Conservation (phyloP, 352 stramenopile genomes). For the Lagenidium sp. region DNA sequence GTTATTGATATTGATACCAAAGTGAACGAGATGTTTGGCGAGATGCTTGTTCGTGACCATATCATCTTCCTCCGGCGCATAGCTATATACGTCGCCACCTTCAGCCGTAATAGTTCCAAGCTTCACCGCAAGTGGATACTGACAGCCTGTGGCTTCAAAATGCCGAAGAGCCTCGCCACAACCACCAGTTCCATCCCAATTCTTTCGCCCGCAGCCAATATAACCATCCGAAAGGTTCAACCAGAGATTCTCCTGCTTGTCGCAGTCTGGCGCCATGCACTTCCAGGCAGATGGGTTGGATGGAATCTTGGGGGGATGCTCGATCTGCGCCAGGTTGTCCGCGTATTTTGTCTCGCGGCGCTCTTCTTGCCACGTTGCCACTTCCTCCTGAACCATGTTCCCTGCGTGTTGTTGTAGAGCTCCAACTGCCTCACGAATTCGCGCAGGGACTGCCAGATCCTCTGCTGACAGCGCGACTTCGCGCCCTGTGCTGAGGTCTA, state of each 20-base stretch:
- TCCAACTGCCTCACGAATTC: conserved; percentile 44
- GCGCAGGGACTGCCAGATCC: conserved; percentile 24
- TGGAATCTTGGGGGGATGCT: conserved; percentile 47
- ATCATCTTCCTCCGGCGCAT: conserved; percentile 95
- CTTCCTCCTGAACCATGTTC: conserved; percentile 68
- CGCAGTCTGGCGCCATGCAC: conserved; percentile 90
- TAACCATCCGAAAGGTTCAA: conserved; percentile 94
- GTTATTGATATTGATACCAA: conserved; percentile 93
- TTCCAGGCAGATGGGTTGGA: conserved; percentile 69
- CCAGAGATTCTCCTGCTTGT: conserved; percentile 98
- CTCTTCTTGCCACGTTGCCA: conserved; percentile 78
- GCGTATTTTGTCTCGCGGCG: conserved; percentile 73
- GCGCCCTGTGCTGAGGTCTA: conserved; percentile 30
- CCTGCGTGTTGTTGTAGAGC: conserved; percentile 66
- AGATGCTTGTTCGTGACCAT: conserved; percentile 96
- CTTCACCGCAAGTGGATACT: conserved; percentile 97
- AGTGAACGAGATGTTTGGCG: conserved; percentile 90
- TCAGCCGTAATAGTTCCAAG: conserved; percentile 95
- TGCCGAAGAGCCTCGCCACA: conserved; percentile 95
- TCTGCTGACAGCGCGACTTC: conserved; percentile 16
- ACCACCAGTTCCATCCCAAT: conserved; percentile 96
- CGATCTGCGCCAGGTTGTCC: conserved; percentile 56
- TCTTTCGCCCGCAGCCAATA: conserved; percentile 82
- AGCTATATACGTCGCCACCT: conserved; percentile 97
- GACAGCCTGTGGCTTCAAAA: conserved; percentile 89